A percentile compares a stretch with the other conserved stretches of the same genome.
Evolutionary conservation across 2,329 filamentous ascomycete species (phyloP).

Genomic region (Penicillium thymicola): DNA sequence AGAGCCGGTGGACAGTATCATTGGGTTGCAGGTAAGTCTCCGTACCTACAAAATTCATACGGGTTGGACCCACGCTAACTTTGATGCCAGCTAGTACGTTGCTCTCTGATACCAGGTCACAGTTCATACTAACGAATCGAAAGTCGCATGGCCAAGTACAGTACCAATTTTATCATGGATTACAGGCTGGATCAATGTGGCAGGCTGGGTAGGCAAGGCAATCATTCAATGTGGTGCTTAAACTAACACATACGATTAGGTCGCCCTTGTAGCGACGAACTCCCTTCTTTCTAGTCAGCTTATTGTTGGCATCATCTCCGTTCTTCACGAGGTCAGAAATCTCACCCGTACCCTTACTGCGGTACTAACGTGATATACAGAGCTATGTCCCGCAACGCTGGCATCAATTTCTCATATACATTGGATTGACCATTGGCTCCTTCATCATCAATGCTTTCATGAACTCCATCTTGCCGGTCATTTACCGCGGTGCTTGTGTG

Average conservation of each 20-base stretch:
- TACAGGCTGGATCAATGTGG: conserved; percentile 67
- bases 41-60: not conserved
- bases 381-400: conserved; percentile 57
- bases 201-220: conserved; percentile 57
- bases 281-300: conserved; percentile 65
- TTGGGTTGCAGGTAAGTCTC: conserved; percentile 58
- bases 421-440: conserved; percentile 58
- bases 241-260: conserved; percentile 25
- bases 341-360: not conserved
- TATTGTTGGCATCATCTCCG: conserved; percentile 61
- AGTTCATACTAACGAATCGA: not conserved
- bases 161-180: conserved; percentile 63
- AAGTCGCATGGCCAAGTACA: conserved; percentile 57
- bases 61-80: conserved; percentile 6
- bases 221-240: not conserved
- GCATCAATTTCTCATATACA: conserved; percentile 72
- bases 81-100: conserved; percentile 29
- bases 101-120: not conserved
- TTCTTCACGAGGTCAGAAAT: conserved; percentile 51
- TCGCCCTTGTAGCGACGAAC: conserved; percentile 63
- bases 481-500: conserved; percentile 62
- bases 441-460: conserved; percentile 64
- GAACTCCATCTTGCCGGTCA: conserved; percentile 58
- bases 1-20: conserved; percentile 63
- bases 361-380: conserved; percentile 8